Evolutionary conservation across 192 early-diverging fungal genomes (phyloP), one percentile per base, ranked within the genome.

Genomic region (Umbelopsis vinacea): DNA sequence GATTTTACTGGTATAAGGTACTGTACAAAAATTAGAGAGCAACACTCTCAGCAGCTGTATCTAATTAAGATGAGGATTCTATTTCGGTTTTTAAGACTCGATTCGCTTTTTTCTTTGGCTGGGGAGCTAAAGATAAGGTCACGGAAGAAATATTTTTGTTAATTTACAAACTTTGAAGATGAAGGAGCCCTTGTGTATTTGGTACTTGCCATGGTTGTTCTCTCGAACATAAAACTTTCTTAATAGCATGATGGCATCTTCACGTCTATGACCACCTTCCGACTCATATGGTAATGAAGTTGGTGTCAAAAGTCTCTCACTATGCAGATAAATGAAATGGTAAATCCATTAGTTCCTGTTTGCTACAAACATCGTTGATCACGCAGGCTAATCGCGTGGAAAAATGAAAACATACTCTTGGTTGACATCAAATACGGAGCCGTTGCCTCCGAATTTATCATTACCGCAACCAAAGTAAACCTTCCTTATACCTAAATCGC

Each of bases 391-490:
- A 46, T 48, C n/a, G 12, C 43, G 46, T 26, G 7, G 3, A 12
- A 66, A 55, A 43, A 43, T 43, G 40, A 43, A n/a, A n/a, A 70
- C 84, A 81, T 85, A 94, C 94, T 91, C 91, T 14, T 72, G 60
- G 73, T 96, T 87, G 22, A 97, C 83, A 21, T 82, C 69, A 17
- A 98, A 85, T 11, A 98, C 94, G 1, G 93, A 93, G n/a, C 95
- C 98, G 78, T 95, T 94, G 35, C 93, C 97, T 29, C 98, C 98
- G 84, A 99, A 99, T 66, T 93, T 87, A 21, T 99, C 97, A 74
- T 99, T 99, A 5, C 88, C 85, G 69, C 92, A 93, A 3, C 98
- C 98, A 83, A 89, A 98, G 68, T 91, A 92, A 10, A 98, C 97
- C n/a, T 86, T 79, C n/a, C 90, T 80, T 10, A 99, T 87, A 2